phyloP scores from a whole-genome alignment of 441 rosid species.

The Corymbia citriodora region DNA sequence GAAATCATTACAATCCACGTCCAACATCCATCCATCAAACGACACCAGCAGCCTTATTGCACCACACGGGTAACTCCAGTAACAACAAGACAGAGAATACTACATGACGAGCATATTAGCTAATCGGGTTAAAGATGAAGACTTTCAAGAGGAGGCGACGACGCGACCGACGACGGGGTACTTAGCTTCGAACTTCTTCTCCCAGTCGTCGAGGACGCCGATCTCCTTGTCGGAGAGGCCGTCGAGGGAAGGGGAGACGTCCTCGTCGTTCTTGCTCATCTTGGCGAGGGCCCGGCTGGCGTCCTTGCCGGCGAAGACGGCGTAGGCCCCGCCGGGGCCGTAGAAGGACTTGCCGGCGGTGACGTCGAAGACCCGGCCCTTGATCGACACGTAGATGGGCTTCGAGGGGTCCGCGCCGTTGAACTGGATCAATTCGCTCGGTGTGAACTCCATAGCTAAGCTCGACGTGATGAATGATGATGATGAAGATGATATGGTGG shows the following conservation, averaged over 20 bases:
- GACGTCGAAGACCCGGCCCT: conserved; percentile 73
- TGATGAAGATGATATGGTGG: neutral
- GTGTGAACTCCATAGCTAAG: conserved; percentile 59
- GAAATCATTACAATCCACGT: neutral
- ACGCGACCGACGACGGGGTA: conserved; percentile 80
- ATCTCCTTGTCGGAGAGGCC: conserved; percentile 80
- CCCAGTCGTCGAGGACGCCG: conserved; percentile 73
- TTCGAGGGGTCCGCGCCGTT: conserved; percentile 69
- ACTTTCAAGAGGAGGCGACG: conserved; percentile 15
- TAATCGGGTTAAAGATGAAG: neutral
- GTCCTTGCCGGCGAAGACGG: conserved; percentile 75
- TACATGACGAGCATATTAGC: neutral
- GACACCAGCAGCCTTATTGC: neutral
- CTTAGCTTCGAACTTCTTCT: conserved; percentile 83
- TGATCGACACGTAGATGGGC: conserved; percentile 80
- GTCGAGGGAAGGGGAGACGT: conserved; percentile 48
- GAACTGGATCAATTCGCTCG: conserved; percentile 55
- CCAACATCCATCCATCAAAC: neutral
- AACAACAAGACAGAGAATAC: neutral
- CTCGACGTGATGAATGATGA: neutral
- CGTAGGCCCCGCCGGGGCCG: conserved; percentile 66
- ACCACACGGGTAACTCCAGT: neutral
- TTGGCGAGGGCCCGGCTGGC: conserved; percentile 84
- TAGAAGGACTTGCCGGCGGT: conserved; percentile 72
- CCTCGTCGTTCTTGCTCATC: conserved; percentile 90